Percentiles rank a stretch among this genome's conserved stretches.
Evolutionary conservation across 345 rosid species (phyloP).

Genomic region (Ceriops zippeliana): DNA sequence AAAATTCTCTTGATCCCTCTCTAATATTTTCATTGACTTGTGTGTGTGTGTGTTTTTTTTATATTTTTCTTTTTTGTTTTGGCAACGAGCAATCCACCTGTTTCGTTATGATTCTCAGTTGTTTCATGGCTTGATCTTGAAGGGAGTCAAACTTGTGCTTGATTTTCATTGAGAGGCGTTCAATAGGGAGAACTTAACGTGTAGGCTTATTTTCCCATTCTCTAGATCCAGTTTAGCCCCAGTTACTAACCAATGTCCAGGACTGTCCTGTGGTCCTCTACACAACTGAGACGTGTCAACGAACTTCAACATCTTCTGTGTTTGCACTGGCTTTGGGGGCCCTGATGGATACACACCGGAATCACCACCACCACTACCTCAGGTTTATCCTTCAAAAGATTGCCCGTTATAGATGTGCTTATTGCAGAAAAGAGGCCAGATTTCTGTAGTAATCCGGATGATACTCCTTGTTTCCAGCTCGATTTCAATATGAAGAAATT

Average conservation of each 20-base stretch:
- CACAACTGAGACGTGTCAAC: constrained; percentile 69
- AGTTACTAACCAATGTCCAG: constrained; percentile 91
- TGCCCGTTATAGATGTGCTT: constrained; percentile 50
- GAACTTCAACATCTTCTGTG: constrained; percentile 63
- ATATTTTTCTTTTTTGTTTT: too few relatives aligned
- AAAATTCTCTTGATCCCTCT: too few relatives aligned
- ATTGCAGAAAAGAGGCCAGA: constrained; percentile 73
- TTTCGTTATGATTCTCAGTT: too few relatives aligned
- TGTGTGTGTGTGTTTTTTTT: too few relatives aligned
- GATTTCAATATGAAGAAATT: constrained; percentile 40
- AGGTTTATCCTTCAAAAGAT: constrained; percentile 36
- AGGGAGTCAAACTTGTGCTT: too few relatives aligned
- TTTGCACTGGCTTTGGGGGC: constrained; percentile 74
- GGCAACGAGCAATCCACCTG: too few relatives aligned
- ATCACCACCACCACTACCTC: constrained; percentile 49
- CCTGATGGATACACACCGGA: constrained; percentile 80
- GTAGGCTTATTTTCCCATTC: constrained; percentile 69
- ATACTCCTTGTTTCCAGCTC: constrained; percentile 51
- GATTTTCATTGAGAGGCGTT: constrained; percentile 14
- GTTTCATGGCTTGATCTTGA: too few relatives aligned
- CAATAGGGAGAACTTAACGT: constrained; percentile 72
- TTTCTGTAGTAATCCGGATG: constrained; percentile 47
- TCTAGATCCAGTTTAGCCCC: constrained; percentile 71
- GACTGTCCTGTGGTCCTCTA: constrained; percentile 77
- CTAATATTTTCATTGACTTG: too few relatives aligned